Percentiles rank a stretch among this genome's conserved stretches.
Conservation (phyloP, 352 stramenopile genomes). For the Pythium insidiosum region DNA sequence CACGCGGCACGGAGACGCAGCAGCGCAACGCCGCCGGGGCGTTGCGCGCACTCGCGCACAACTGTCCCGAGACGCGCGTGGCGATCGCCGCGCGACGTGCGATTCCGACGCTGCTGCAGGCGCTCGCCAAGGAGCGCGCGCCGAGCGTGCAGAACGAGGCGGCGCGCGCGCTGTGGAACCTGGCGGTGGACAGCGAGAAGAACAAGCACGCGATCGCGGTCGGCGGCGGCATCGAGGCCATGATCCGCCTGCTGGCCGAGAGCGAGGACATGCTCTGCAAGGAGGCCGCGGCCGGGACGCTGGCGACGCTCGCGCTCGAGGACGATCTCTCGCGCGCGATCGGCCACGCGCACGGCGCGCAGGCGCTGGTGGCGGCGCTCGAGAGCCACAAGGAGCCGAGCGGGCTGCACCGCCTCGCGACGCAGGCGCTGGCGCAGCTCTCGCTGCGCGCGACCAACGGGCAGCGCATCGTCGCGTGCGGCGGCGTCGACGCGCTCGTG, state of each 20-base stretch:
- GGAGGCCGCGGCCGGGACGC: neutral
- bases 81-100: neutral
- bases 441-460: too few species aligned
- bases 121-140: neutral
- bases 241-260: neutral
- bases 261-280: neutral
- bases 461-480: neutral
- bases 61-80: neutral
- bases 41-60: too few species aligned
- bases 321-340: too few species aligned
- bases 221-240: neutral
- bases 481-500: neutral
- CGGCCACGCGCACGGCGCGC: too few species aligned
- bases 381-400: too few species aligned
- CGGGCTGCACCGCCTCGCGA: too few species aligned
- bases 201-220: neutral
- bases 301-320: neutral
- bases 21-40: neutral
- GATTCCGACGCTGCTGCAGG: neutral
- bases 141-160: neutral
- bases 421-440: too few species aligned
- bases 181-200: neutral
- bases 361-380: too few species aligned
- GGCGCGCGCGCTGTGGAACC: neutral
- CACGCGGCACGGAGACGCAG: neutral